phyloP scores from a whole-genome alignment of 1,284 basidiomycete species.

The Cryptococcus deneoformans region DNA sequence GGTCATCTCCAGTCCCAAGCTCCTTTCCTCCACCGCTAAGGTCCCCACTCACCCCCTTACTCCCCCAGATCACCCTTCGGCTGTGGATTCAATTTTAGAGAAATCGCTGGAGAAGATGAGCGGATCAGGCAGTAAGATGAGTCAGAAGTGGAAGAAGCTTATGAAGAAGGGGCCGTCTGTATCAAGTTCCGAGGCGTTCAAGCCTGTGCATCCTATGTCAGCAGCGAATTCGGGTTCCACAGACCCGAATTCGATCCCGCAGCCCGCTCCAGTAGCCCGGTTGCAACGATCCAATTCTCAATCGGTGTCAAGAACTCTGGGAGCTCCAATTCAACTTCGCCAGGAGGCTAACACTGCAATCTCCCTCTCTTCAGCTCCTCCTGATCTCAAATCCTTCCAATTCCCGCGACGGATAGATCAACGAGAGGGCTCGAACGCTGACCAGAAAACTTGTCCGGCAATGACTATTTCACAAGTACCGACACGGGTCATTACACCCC shows the following conservation, averaged over 20 bases:
- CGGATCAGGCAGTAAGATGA: slow-evolving; percentile 29
- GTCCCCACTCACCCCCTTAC: slow-evolving; percentile 26
- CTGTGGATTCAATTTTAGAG: slow-evolving; percentile 5
- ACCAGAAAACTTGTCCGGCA: not conserved
- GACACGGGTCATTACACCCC: slow-evolving; percentile 10
- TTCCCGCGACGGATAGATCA: slow-evolving; percentile 18
- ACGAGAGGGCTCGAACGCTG: too few species aligned
- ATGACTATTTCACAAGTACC: not conserved
- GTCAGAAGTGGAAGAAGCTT: slow-evolving; percentile 38
- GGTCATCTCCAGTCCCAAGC: slow-evolving; percentile 35
- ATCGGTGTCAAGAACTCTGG: slow-evolving; percentile 9
- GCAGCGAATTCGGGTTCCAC: not conserved
- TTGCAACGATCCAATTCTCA: slow-evolving; percentile 10
- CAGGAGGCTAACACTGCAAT: slow-evolving; percentile 2
- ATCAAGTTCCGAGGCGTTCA: slow-evolving; percentile 18
- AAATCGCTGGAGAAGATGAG: slow-evolving; percentile 25
- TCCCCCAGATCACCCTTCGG: slow-evolving; percentile 3
- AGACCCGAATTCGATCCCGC: not conserved
- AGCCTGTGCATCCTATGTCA: not conserved
- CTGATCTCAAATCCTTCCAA: slow-evolving; percentile 21
- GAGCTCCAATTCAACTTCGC: slow-evolving; percentile 21
- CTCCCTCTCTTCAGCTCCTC: slow-evolving; percentile 10
- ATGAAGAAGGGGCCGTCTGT: slow-evolving; percentile 28
- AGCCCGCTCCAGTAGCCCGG: not conserved
- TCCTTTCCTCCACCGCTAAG: slow-evolving; percentile 36